A percentile compares a stretch with the other conserved stretches of the same genome.
Conservation (phyloP, 2,329 filamentous ascomycete species). For the Chalara sp. region DNA sequence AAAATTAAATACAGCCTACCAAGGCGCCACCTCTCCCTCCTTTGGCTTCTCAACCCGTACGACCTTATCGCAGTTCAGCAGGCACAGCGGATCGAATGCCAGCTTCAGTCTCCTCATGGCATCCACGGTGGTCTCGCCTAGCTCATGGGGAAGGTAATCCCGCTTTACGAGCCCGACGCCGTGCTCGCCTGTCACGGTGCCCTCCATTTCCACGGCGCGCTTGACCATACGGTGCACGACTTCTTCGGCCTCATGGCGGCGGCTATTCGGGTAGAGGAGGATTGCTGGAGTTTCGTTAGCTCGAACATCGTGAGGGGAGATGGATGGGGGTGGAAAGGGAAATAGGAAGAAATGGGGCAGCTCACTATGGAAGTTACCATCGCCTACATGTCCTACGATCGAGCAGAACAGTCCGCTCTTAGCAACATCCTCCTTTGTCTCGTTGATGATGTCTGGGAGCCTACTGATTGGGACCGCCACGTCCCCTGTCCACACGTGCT, state of each 20-base stretch:
- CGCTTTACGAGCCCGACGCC: conserved; percentile 79
- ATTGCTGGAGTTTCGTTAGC: conserved; percentile 32
- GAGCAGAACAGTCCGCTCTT: conserved; percentile 51
- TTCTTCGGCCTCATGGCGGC: conserved; percentile 59
- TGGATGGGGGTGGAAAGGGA: too few species aligned
- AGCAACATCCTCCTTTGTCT: conserved; percentile 58
- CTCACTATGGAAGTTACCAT: conserved; percentile 62
- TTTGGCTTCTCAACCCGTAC: conserved; percentile 52
- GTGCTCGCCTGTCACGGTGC: conserved; percentile 81
- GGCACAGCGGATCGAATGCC: conserved; percentile 68
- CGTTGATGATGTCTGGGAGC: conserved; percentile 69
- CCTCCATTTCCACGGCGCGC: conserved; percentile 76
- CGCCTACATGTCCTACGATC: conserved; percentile 66
- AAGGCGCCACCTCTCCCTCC: conserved; percentile 38
- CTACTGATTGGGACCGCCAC: conserved; percentile 76
- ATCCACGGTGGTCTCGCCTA: conserved; percentile 69
- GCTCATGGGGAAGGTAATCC: conserved; percentile 73
- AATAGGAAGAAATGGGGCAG: neutral
- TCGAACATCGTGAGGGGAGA: too few species aligned
- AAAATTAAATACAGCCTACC: conserved; percentile 25
- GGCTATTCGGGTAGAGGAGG: conserved; percentile 57
- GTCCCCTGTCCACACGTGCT: conserved; percentile 79
- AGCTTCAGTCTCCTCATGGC: conserved; percentile 81
- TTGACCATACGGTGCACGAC: conserved; percentile 82
- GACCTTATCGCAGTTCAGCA: conserved; percentile 62